These are phyloP conservation scores for Colletotrichum godetiae DNA, from an alignment of 2,329 filamentous ascomycete species.

Conservation along the genomic window DNA sequence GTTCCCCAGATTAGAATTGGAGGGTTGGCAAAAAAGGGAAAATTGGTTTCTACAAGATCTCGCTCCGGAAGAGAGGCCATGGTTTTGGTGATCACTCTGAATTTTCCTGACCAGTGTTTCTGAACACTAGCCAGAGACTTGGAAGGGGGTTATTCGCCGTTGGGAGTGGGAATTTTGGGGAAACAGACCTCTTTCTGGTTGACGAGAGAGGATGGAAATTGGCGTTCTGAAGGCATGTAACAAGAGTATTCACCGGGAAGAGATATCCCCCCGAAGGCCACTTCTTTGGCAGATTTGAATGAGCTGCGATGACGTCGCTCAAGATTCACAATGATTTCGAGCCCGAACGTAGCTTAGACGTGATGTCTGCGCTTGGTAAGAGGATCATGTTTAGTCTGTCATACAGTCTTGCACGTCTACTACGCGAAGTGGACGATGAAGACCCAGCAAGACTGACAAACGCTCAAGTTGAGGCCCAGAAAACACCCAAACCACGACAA, in stretches of 20 bases:
- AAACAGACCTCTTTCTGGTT: not conserved
- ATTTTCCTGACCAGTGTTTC: not conserved
- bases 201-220: not conserved
- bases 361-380: not conserved
- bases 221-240: constrained; percentile 27
- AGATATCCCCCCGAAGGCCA: constrained; percentile 16
- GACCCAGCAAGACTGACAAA: not conserved
- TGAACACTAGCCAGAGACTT: not conserved
- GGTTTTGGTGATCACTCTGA: not conserved
- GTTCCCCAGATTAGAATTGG: constrained; percentile 4
- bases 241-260: constrained; percentile 22
- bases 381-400: not conserved
- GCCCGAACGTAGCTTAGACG: not conserved
- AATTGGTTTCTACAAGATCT: not conserved
- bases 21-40: not conserved
- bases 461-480: not conserved
- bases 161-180: not conserved
- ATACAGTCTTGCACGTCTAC: not conserved
- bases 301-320: not conserved
- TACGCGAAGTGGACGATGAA: not conserved
- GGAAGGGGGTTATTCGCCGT: not conserved
- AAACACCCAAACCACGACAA: not conserved
- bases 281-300: constrained; percentile 12
- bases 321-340: not conserved
- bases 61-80: not conserved